These are phyloP conservation scores for Geosmithia morbida DNA, from an alignment of 2,329 filamentous ascomycete genomes.

Conservation along the genomic window DNA sequence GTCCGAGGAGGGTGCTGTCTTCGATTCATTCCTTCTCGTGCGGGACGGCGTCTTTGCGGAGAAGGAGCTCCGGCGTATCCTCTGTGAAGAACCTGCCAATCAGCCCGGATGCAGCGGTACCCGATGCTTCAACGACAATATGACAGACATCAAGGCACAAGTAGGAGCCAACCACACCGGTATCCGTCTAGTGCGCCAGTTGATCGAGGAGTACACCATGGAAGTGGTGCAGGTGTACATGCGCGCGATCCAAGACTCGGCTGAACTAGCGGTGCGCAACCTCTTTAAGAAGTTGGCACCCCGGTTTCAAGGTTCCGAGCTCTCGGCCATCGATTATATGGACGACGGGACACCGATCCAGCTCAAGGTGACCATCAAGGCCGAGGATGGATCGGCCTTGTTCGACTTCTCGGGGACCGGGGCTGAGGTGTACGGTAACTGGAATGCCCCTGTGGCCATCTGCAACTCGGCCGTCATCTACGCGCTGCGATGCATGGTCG, in stretches of 20 bases:
- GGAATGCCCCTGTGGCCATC: conserved; percentile 17
- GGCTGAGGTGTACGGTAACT: conserved; percentile 15
- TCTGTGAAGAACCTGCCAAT: conserved; percentile 18
- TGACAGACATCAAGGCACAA: conserved; percentile 77
- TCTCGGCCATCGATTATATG: conserved; percentile 45
- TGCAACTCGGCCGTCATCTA: conserved; percentile 59
- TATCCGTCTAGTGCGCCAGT: conserved; percentile 57
- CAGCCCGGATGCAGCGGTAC: conserved; percentile 31
- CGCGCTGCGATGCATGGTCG: conserved; percentile 67
- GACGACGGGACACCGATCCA: conserved; percentile 72
- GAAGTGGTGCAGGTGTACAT: conserved; percentile 73
- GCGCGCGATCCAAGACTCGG: conserved; percentile 68
- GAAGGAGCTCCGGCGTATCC: conserved; percentile 34
- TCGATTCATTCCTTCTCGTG: conserved; percentile 24
- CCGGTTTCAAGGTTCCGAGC: conserved; percentile 5
- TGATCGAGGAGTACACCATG: conserved; percentile 68
- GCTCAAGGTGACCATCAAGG: conserved; percentile 61
- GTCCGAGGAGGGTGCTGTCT: conserved; percentile 42
- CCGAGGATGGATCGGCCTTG: conserved; percentile 57
- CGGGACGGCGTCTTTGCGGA: conserved; percentile 12
- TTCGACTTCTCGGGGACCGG: conserved; percentile 34
- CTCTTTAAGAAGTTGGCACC: conserved; percentile 55
- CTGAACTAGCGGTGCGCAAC: conserved; percentile 59
- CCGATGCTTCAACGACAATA: conserved; percentile 64
- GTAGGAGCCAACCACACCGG: conserved; percentile 78